phyloP scores from a whole-genome alignment of 176 grass and related monocot species.

The Rhynchospora pubera region DNA sequence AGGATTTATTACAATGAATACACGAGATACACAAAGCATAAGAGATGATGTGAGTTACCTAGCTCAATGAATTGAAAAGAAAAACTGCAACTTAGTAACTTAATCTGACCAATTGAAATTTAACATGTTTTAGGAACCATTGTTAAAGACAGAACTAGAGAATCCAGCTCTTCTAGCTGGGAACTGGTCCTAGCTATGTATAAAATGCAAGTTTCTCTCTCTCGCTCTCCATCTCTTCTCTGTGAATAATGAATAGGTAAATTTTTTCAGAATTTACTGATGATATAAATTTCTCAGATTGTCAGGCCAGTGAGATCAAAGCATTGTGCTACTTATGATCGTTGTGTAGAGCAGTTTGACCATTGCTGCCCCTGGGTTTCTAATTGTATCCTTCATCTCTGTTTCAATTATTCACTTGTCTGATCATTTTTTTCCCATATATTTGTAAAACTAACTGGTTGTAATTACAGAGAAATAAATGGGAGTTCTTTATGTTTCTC shows the following conservation, averaged over 20 bases:
- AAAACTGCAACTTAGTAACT: not conserved
- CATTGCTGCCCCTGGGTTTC: constrained; percentile 99
- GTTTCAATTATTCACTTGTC: not conserved
- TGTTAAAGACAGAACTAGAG: constrained; percentile 83
- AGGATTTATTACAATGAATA: constrained; percentile 70
- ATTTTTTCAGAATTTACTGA: constrained; percentile 23
- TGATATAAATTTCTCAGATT: constrained; percentile 57
- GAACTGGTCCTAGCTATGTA: constrained; percentile 95
- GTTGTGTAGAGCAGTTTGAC: constrained; percentile 98
- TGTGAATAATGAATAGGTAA: not conserved
- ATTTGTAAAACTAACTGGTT: constrained; percentile 24
- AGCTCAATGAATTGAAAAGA: constrained; percentile 18
- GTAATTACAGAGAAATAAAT: constrained; percentile 94
- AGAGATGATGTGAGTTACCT: constrained; percentile 89
- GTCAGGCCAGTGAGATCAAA: constrained; percentile 88
- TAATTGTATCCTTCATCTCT: constrained; percentile 44
- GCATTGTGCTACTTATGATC: constrained; percentile 96
- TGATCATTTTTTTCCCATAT: not conserved
- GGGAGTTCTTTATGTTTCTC: constrained; percentile 99
- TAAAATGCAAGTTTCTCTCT: constrained; percentile 83
- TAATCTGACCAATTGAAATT: constrained; percentile 10
- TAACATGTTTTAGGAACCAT: constrained; percentile 69
- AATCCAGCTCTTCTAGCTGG: constrained; percentile 75
- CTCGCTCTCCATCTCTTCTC: not conserved
- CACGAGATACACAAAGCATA: constrained; percentile 59